Base-by-base conservation (phyloP, 805 yeast species). In the Kregervanrija pseudodelftensis region DNA sequence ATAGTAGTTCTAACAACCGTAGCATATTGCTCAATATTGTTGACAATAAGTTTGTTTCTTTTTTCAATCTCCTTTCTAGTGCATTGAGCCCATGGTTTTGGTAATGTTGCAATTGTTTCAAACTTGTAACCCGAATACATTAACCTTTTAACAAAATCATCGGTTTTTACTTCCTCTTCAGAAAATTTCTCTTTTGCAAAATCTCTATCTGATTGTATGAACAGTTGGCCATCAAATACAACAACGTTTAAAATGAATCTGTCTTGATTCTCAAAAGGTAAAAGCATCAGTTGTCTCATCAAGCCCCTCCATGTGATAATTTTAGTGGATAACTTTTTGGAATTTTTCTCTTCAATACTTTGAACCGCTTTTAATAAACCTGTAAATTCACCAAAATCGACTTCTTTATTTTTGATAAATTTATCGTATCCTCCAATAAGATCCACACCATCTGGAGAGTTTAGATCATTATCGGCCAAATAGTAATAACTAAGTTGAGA, bases 241-340 rank as follows among this genome's bases (percentile, higher is more conserved):
- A 79, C 74, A 3, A 85, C 65, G 50, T 86, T 79, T 39, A 84
- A 64, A 45, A 77, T 79, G 3, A 89, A 60, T 13, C 74, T 73
- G 43, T 82, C 82, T 30, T 71, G 69, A 13, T 68, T 57, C 45
- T 73, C 72, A 58, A 79, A 82, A 2, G 91, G 87, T 17, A 86
- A 66, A 7, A 82, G 71, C 64, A 93, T 66, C 33, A 91, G 64
- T 46, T 77, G 76, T 31, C 89, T 80, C 80, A 91, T 77, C 33
- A 87, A 64, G 0, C 97, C 98, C 54, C 97, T 72, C 75, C 86
- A 88, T 0, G 96, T 80, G 16, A 93, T 68, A 30, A 93, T 74
- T 54, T 88, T 85, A 1, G 77, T 76, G 30, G 74, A 73, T 2
- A 76, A 57, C 48, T 74, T 79, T n/a, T 55, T 54, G 1, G 69